Evolutionary conservation across 2,329 filamentous ascomycete genomes (phyloP).

Genomic region (Sclerotinia subarctica): DNA sequence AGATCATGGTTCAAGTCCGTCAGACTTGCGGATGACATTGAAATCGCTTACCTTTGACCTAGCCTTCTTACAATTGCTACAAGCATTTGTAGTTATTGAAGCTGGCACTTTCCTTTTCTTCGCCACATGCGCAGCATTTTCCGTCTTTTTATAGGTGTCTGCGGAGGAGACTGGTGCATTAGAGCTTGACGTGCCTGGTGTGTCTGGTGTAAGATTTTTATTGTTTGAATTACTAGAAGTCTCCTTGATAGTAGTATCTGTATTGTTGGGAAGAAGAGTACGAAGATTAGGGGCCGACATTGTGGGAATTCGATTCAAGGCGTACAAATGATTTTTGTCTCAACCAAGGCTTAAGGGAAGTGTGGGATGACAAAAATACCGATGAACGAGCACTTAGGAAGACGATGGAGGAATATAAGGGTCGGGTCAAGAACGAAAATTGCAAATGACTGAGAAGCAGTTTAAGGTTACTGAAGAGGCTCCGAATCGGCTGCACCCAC

Average conservation of each 20-base stretch:
- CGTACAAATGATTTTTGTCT: not conserved
- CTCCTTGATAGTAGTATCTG: not conserved
- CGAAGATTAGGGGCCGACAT: not conserved
- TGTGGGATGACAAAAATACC: not conserved
- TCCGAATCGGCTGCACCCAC: not conserved
- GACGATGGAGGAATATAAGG: too few relatives aligned
- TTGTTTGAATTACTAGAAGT: not conserved
- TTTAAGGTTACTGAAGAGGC: not conserved
- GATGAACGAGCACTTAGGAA: not conserved
- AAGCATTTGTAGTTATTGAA: slow-evolving; percentile 8
- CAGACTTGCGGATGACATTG: not conserved
- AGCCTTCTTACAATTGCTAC: slow-evolving; percentile 6
- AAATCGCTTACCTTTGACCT: slow-evolving; percentile 35
- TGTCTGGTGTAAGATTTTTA: not conserved
- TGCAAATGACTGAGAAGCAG: not conserved
- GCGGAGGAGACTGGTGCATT: too few relatives aligned
- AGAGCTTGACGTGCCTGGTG: not conserved
- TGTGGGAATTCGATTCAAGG: not conserved
- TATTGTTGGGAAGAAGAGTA: not conserved
- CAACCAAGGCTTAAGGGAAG: too few relatives aligned
- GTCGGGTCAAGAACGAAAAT: not conserved
- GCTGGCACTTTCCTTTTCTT: not conserved
- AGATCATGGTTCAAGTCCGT: not conserved
- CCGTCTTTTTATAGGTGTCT: not conserved
- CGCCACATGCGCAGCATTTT: not conserved